Evolutionary conservation across 2,329 filamentous ascomycete species (phyloP), one percentile per base, ranked within the genome.

Genomic region (Hysterium pulicare): DNA sequence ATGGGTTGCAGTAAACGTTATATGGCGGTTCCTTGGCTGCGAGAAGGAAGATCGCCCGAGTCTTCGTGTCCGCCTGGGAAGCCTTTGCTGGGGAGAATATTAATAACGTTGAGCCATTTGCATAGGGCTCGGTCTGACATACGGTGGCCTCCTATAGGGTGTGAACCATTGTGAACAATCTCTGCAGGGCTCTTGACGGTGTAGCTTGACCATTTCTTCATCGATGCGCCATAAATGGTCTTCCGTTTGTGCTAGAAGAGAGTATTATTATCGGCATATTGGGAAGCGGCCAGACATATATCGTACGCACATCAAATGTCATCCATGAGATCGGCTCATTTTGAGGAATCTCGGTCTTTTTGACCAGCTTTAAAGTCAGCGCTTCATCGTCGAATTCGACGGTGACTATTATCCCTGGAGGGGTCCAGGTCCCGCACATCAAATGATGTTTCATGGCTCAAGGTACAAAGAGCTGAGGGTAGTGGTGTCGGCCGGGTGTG

Each of bases 271-370:
- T n/a, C n/a, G n/a, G n/a, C n/a, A n/a, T n/a, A n/a, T n/a, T n/a
- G n/a, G n/a, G 15, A 7, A n/a, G n/a, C n/a, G n/a, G n/a, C n/a
- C n/a, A n/a, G n/a, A n/a, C n/a, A n/a, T n/a, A n/a, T n/a, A 16
- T 37, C 10, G 22, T 23, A 47, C 84, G 70, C 73, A 89, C 87
- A 65, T 88, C 85, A 59, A 94, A 91, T 13, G 87, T 84, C 86
- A 95, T 91, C 89, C 89, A 95, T 46, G 88, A 94, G 53, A 95
- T 93, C 6, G 89, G 87, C 69, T 95, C 87, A 50, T 91, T 86
- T 40, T 86, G 70, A 4, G 87, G 84, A 43, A 94, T 93, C 45
- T 83, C 81, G 1, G 87, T 93, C 55, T 84, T 82, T 72, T 91
- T 90, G 60, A 94, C 71, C 58, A 93, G 69, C 53, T 84, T 78